Evolutionary conservation across 2,329 filamentous ascomycete genomes (phyloP).

Genomic region (Trichoderma afroharzianum): DNA sequence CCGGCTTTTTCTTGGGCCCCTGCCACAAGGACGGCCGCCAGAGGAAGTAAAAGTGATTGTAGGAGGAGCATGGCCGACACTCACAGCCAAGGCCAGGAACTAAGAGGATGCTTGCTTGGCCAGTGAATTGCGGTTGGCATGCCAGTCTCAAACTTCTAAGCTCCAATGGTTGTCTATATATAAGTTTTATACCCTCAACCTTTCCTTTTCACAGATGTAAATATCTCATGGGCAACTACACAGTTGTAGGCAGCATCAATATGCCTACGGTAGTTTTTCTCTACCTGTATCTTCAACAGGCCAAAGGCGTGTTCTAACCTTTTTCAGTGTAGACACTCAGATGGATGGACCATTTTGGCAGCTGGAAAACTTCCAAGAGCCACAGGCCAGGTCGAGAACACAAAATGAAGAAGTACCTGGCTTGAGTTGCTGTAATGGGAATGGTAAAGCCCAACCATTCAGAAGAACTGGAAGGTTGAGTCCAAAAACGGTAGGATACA

Average conservation of each 20-base stretch:
- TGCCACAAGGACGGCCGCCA: neutral
- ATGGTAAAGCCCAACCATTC: neutral
- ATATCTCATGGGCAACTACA: neutral
- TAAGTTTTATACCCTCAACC: neutral
- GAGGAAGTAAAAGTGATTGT: neutral
- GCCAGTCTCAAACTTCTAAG: neutral
- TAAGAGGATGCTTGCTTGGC: neutral
- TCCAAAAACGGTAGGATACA: neutral
- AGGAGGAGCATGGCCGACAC: neutral
- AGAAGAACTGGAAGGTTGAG: neutral
- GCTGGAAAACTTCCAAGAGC: neutral
- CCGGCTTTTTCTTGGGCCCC: neutral
- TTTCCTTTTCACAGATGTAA: neutral
- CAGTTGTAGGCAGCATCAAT: neutral
- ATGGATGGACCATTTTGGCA: neutral
- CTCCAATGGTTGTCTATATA: neutral
- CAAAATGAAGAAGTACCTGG: neutral
- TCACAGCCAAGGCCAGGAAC: neutral
- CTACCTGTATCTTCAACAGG: neutral
- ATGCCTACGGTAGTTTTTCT: neutral
- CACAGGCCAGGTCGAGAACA: neutral
- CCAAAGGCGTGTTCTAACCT: neutral
- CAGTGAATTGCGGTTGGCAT: neutral
- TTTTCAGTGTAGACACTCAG: neutral
- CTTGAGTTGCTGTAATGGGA: neutral